Evolutionary conservation across 2,329 filamentous ascomycete genomes (phyloP), one percentile per base, ranked within the genome.

Genomic region (Pseudogymnoascus sp.): DNA sequence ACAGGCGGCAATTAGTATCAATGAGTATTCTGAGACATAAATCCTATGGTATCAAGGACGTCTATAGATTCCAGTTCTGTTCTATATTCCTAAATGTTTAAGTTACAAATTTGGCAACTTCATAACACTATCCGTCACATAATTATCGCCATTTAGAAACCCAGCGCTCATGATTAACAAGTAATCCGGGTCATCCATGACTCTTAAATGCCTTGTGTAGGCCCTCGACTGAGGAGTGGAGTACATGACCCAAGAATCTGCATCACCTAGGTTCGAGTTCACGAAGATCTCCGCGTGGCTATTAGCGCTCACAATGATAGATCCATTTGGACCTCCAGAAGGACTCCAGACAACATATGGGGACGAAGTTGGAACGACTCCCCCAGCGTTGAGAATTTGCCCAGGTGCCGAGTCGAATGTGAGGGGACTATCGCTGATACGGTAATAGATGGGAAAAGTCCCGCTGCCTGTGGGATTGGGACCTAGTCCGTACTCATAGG

Each of bases 291-390:
- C 39, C 7, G 60, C 8, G 18, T 59, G 54, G 38, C 60, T 61
- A 43, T 60, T 62, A 9, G 58, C 60, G 64, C 71, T 74, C 8
- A 79, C 78, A 9, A 81, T 76, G 58, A 83, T 75, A 1, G 78
- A 82, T 1, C 80, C 80, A 60, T 77, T 72, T 3, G 37, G 61
- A 16, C 74, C 75, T 11, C 79, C 79, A 3, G 74, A 74, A 0
- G 76, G 71, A 5, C 74, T 79, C 79, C 79, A 83, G 2, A 80
- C 77, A 1, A 79, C 75, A 64, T 82, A 82, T 0, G 81, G 81
- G 1, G 75, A 77, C 4, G 76, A 74, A 1, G 67, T 74, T 0
- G 80, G 72, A 57, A 67, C 67, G 0, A 74, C 77, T n/a, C 76
- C 62, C n/a, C 67, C 78, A 60, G 76, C 73, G 20, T 74, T 70